These are phyloP conservation scores for Leucosporidium yakuticum DNA, from an alignment of 768 basidiomycete genomes.

Conservation along the genomic window DNA sequence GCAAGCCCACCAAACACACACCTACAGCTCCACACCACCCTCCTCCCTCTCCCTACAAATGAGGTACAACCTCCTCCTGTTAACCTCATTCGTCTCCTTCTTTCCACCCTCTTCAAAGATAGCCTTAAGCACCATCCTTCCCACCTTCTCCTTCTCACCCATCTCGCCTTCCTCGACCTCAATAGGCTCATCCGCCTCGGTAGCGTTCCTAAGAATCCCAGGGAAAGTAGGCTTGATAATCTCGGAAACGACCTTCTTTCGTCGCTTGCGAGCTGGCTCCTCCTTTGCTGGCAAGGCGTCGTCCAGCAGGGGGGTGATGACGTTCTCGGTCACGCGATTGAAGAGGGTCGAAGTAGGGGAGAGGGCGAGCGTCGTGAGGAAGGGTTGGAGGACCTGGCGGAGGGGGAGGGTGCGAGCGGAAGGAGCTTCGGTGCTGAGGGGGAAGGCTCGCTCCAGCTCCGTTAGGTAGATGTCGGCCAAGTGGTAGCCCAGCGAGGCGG, in stretches of 20 bases:
- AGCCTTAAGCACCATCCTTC: constrained; percentile 15
- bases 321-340: constrained; percentile 61
- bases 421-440: neutral
- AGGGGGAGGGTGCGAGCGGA: constrained; percentile 13
- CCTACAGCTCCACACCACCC: neutral
- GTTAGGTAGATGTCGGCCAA: constrained; percentile 82
- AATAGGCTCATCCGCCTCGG: neutral
- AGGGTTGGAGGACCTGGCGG: constrained; percentile 56
- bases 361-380: constrained; percentile 63
- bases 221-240: neutral
- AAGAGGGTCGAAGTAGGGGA: constrained; percentile 62
- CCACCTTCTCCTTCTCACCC: constrained; percentile 7
- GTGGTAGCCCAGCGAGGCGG: constrained; percentile 73
- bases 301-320: constrained; percentile 64
- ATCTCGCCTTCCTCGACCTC: neutral
- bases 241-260: neutral
- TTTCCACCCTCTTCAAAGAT: constrained; percentile 71
- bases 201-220: neutral
- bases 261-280: neutral
- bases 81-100: constrained; percentile 66
- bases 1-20: too few species aligned
- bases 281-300: constrained; percentile 31
- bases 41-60: neutral
- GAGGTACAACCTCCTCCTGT: constrained; percentile 72
- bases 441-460: constrained; percentile 65